Percentiles rank a stretch among this genome's conserved stretches.
Conservation (phyloP, 495 filamentous ascomycete genomes). For the Aspergillus bridgeri region DNA sequence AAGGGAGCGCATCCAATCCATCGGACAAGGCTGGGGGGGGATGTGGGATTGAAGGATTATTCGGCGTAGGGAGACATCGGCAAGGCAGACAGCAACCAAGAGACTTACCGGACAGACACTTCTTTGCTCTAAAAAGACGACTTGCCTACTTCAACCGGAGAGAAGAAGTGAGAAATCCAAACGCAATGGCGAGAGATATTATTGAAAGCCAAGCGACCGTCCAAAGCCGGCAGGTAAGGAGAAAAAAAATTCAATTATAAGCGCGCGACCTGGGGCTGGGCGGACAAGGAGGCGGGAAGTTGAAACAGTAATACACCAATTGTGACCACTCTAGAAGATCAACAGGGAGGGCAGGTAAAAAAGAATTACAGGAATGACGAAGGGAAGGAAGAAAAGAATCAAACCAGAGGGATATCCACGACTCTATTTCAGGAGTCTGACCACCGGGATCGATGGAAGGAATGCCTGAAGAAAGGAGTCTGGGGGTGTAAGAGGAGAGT, state of each 20-base stretch:
- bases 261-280: slow-evolving; percentile 16
- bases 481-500: slow-evolving; percentile 22
- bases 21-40: background rate
- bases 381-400: slow-evolving; percentile 9
- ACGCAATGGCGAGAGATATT: slow-evolving; percentile 16
- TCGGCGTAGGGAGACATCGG: background rate
- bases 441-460: background rate
- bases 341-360: slow-evolving; percentile 4
- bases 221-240: slow-evolving; percentile 16
- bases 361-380: background rate
- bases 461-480: slow-evolving; percentile 5
- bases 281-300: slow-evolving; percentile 22
- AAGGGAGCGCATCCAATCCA: slow-evolving; percentile 19
- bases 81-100: background rate
- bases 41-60: background rate
- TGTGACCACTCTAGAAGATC: slow-evolving; percentile 5
- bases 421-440: background rate
- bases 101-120: slow-evolving; percentile 3
- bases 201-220: slow-evolving; percentile 13
- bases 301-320: slow-evolving; percentile 15
- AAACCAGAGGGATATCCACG: slow-evolving; percentile 8
- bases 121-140: slow-evolving; percentile 2
- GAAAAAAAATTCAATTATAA: slow-evolving; percentile 20
- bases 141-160: background rate
- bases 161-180: slow-evolving; percentile 10